Base-by-base conservation (phyloP, 1,139 yeast genomes). In the Saccharomyces hybrid region DNA sequence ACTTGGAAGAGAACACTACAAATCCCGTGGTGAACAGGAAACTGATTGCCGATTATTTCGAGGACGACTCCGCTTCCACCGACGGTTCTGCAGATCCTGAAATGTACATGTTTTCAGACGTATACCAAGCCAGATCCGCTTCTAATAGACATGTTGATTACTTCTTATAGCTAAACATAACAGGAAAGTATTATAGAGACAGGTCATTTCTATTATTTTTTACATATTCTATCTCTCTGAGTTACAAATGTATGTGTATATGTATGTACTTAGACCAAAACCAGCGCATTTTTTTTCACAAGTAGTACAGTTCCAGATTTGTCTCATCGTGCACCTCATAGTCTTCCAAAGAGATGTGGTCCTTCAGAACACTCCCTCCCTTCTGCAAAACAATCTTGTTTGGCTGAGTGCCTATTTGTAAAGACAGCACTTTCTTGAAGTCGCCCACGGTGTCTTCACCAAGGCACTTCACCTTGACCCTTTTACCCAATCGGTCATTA, bases 321-420 rank as follows among this genome's bases (percentile, higher is more conserved):
- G 87, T 85, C 23, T 96, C 96, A 69, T 90, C 86, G 66, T 90
- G 96, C 14, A 93, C 82, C 70, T 93, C 99, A 68, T 95, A 93
- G 69, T 93, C 99, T 26, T 86, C 96, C 53, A 93, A 75, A 0
- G 91, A 78, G 56, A 93, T 91, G 66, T 90, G 98, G 65, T 93
- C 95, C 68, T 91, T 91, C 70, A 82, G 84, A 0, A 88, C 81
- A 57, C 83, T 85, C 65, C 90, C 85, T 26, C 95, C 95, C 64
- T 86, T 88, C 68, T 86, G 87, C 60, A 88, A 71, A 1, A 83
- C 78, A 60, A 84, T 74, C 68, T 88, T 88, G 49, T 80, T 74
- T 1, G 83, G 74, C 0, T 91, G 86, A 4, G 62, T 52, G 5
- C 67, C 67, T 19, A 88, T 80, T 67, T 91, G 98, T 23, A 89